Percentiles rank a stretch among this genome's conserved stretches.
Evolutionary conservation across 176 grass and related monocot genomes (phyloP).

Genomic region (Aegilops speltoides): DNA sequence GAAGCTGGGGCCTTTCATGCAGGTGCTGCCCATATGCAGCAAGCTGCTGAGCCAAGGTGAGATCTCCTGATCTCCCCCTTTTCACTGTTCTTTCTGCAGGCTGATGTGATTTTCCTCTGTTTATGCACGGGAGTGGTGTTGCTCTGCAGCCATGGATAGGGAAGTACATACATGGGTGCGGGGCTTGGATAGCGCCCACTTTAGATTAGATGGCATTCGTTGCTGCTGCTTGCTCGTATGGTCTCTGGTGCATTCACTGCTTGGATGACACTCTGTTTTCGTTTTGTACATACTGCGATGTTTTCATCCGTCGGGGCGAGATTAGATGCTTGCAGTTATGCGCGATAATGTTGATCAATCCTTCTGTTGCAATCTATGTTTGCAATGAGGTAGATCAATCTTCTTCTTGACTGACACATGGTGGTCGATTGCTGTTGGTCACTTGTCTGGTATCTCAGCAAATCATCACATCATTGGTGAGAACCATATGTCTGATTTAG

Average conservation of each 20-base stretch:
- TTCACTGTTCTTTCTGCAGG: conserved; percentile 16
- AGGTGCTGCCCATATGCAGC: conserved; percentile 94
- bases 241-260: not conserved
- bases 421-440: not conserved
- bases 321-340: conserved; percentile 20
- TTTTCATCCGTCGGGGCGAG: not conserved
- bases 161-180: conserved; percentile 12
- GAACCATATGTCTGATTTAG: not conserved
- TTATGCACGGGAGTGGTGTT: conserved; percentile 6
- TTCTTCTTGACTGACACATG: not conserved
- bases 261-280: not conserved
- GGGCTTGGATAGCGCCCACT: conserved; percentile 27
- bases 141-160: conserved; percentile 19
- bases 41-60: conserved; percentile 88
- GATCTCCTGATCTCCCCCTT: conserved; percentile 29
- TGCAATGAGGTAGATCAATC: not conserved
- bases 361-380: not conserved
- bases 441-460: not conserved
- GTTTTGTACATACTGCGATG: not conserved
- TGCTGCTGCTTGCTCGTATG: not conserved
- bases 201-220: conserved; percentile 27
- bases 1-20: conserved; percentile 96
- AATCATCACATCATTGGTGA: conserved; percentile 1
- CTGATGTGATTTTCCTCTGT: conserved; percentile 18
- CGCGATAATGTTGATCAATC: conserved; percentile 29